Percentiles rank a stretch among this genome's conserved stretches.
These are phyloP conservation scores for Tricholoma sp. DNA, from an alignment of 768 basidiomycete species.

Conservation along the genomic window DNA sequence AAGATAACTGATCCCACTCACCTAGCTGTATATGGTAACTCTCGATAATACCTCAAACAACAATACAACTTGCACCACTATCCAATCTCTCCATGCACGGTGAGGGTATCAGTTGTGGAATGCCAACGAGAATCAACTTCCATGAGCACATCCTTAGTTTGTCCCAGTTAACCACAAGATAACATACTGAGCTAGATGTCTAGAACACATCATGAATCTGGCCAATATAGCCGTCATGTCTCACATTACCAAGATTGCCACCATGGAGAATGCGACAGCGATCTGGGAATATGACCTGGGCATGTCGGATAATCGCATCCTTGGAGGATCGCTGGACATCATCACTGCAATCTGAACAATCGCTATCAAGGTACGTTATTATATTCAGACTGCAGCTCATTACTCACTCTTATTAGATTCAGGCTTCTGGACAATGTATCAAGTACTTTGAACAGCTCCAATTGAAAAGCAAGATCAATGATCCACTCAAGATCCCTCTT, in stretches of 20 bases:
- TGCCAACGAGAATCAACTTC: slow-evolving; percentile 14
- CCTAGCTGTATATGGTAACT: slow-evolving; percentile 16
- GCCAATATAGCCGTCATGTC: slow-evolving; percentile 19
- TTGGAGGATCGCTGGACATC: slow-evolving; percentile 5
- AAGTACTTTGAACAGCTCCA: slow-evolving; percentile 20
- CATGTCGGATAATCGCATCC: slow-evolving; percentile 15
- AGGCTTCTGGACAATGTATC: slow-evolving; percentile 4
- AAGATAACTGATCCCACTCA: slow-evolving; percentile 1
- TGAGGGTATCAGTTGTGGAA: slow-evolving; percentile 9
- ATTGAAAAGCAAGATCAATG: slow-evolving; percentile 1
- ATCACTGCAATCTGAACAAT: slow-evolving; percentile 23
- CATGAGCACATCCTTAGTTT: slow-evolving; percentile 4
- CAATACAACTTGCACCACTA: slow-evolving; percentile 10
- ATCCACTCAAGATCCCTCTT: slow-evolving; percentile 16
- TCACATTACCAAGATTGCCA: slow-evolving; percentile 21
- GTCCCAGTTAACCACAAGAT: neutral
- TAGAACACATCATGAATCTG: slow-evolving; percentile 18
- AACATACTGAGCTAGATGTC: slow-evolving; percentile 14
- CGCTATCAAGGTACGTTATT: slow-evolving; percentile 21
- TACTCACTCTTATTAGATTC: slow-evolving; percentile 14
- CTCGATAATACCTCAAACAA: slow-evolving; percentile 22
- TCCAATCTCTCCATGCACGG: slow-evolving; percentile 12
- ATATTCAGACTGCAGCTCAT: too few species aligned
- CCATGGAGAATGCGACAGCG: slow-evolving; percentile 18
- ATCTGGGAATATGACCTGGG: slow-evolving; percentile 32